Base-by-base conservation (phyloP, 192 early-diverging fungal genomes). In the Funneliformis mosseae region DNA sequence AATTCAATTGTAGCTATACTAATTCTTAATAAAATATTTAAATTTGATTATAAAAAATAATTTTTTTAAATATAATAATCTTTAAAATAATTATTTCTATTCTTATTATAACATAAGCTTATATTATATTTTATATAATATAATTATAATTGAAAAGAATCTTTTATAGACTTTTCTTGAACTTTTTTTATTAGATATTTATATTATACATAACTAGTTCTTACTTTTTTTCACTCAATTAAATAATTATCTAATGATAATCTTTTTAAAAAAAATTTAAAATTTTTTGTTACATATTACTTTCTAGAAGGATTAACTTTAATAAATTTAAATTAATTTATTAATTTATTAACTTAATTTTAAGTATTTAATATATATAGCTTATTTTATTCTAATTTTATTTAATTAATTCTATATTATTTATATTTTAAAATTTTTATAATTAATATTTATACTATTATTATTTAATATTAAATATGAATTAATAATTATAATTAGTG, bases 1-100 rank as follows among this genome's bases (percentile, higher is more conserved):
- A 33, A 33, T 33, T 33, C 33, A 33, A 33, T 3, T 33, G 3
- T 33, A 33, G 3, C 33, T 33, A 33, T 33, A 33, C 33, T 33
- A 33, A 33, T 33, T 33, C 33, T 33, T 33, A 33, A 33, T 33
- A 33, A 33, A 33, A 33, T 33, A 33, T 33, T 33, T 33, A 33
- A 33, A 33, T 33, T 33, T 33, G 33, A 33, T 33, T 33, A 33
- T 33, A 33, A 33, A 33, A 3, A 2, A 33, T 33, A 33, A 3
- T 33, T 61, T n/a, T 61, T 61, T 69, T 25, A 2, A 28, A 4
- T 69, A 28, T 69, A 4, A 41, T 69, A 69, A 8, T 69, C 27
- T 27, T 69, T 28, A 69, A 69, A 69, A 69, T 4, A 69, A 69
- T 69, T 25, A 41, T 5, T 5, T 69, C 67, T 69, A 39, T 28